Evolutionary conservation across 305 asterid species (phyloP).

Genomic region (Plantago lanceolata): DNA sequence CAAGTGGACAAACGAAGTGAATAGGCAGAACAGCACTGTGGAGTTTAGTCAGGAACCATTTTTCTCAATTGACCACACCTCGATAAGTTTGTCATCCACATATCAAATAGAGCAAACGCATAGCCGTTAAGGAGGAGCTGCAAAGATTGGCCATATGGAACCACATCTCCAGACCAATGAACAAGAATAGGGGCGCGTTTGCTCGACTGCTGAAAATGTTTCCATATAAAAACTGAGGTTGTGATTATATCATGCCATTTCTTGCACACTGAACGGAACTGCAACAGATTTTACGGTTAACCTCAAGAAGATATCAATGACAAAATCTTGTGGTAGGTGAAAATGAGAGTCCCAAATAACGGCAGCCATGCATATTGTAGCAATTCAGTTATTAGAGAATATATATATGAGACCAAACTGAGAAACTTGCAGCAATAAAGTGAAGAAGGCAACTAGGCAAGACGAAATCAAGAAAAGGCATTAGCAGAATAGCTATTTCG

Average conservation of each 20-base stretch:
- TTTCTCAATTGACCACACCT: too few species aligned
- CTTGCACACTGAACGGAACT: background rate
- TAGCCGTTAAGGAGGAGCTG: too few species aligned
- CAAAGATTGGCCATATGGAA: background rate
- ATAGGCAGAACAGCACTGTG: too few species aligned
- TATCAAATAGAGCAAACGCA: too few species aligned
- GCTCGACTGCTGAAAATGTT: background rate
- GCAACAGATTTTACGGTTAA: background rate
- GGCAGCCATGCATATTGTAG: background rate
- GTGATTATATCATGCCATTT: background rate
- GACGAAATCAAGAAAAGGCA: too few species aligned
- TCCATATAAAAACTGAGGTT: background rate
- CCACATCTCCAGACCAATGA: background rate
- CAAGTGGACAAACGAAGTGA: too few species aligned
- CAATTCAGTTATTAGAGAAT: background rate
- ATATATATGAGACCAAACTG: too few species aligned
- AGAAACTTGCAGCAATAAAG: too few species aligned
- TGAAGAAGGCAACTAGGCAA: too few species aligned
- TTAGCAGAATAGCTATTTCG: too few species aligned
- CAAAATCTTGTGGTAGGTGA: background rate
- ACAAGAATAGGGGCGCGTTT: background rate
- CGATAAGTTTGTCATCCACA: too few species aligned
- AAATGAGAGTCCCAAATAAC: background rate
- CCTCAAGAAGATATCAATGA: background rate
- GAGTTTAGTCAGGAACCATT: too few species aligned